Evolutionary conservation across 2,329 filamentous ascomycete species (phyloP).

Genomic region (Gnomoniopsis smithogilvyi): DNA sequence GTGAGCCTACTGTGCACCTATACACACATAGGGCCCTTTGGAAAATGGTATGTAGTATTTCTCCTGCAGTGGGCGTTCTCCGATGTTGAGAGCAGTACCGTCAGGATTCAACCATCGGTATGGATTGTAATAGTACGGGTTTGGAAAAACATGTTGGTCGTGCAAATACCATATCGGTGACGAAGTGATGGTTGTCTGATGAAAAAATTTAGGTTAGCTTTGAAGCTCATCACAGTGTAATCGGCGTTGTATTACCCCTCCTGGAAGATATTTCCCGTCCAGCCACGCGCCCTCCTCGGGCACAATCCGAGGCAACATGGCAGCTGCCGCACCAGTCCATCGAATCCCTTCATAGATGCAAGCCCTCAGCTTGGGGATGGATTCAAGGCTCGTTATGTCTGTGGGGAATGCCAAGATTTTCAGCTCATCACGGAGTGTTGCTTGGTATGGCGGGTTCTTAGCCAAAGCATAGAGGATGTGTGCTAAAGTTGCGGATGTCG

Average conservation of each 20-base stretch:
- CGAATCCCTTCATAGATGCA: constrained; percentile 27
- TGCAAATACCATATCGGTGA: constrained; percentile 29
- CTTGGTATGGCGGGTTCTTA: constrained; percentile 24
- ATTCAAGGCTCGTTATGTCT: constrained; percentile 24
- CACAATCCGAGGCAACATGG: constrained; percentile 26
- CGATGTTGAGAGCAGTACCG: constrained; percentile 2
- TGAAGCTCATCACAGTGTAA: not conserved
- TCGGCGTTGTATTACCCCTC: constrained; percentile 17
- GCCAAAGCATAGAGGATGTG: constrained; percentile 29
- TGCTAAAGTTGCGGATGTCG: constrained; percentile 28
- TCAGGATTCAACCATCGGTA: constrained; percentile 24
- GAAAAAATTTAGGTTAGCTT: not conserved
- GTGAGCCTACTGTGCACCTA: constrained; percentile 25
- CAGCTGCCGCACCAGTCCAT: constrained; percentile 25
- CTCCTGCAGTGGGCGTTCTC: constrained; percentile 21
- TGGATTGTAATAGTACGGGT: constrained; percentile 24
- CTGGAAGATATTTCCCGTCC: constrained; percentile 22
- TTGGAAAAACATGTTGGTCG: constrained; percentile 25
- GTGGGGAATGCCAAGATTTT: constrained; percentile 20
- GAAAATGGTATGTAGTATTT: constrained; percentile 28
- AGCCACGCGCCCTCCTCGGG: constrained; percentile 23
- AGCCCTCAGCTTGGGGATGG: constrained; percentile 21
- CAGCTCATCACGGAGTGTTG: constrained; percentile 23
- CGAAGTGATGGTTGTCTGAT: constrained; percentile 25
- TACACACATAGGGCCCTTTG: constrained; percentile 26